Conservation (phyloP, 345 rosid species). For the Camelina laxa region DNA sequence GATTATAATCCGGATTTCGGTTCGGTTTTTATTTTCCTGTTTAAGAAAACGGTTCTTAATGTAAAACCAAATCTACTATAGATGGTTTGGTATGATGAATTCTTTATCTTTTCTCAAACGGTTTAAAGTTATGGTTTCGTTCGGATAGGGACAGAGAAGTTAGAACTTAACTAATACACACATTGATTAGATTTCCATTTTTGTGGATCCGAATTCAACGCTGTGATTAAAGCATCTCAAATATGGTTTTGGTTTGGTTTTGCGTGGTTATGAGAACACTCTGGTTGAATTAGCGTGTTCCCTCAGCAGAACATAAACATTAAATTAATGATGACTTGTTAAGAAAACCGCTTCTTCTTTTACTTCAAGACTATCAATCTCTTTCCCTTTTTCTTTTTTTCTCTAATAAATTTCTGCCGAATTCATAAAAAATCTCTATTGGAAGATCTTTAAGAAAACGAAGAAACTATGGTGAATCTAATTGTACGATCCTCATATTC, state of each 20-base stretch:
- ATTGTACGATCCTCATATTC: conserved; percentile 19
- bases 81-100: not conserved
- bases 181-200: not conserved
- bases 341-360: not conserved
- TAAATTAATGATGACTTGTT: not conserved
- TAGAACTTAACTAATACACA: not conserved
- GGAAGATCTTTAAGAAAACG: not conserved
- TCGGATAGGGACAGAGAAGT: not conserved
- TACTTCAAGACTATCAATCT: conserved; percentile 29
- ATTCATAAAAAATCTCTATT: not conserved
- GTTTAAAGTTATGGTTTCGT: not conserved
- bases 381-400: not conserved
- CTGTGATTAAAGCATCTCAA: not conserved
- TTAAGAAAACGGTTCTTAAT: conserved; percentile 5
- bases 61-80: conserved; percentile 13
- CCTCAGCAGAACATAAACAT: not conserved
- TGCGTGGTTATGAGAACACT: not conserved
- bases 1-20: not conserved
- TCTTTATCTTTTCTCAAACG: conserved; percentile 9
- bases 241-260: not conserved
- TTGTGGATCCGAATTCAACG: not conserved
- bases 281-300: not conserved
- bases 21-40: not conserved
- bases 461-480: conserved; percentile 10
- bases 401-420: not conserved